Evolutionary conservation across 2,329 filamentous ascomycete species (phyloP).

Genomic region (Fonsecaea nubica): DNA sequence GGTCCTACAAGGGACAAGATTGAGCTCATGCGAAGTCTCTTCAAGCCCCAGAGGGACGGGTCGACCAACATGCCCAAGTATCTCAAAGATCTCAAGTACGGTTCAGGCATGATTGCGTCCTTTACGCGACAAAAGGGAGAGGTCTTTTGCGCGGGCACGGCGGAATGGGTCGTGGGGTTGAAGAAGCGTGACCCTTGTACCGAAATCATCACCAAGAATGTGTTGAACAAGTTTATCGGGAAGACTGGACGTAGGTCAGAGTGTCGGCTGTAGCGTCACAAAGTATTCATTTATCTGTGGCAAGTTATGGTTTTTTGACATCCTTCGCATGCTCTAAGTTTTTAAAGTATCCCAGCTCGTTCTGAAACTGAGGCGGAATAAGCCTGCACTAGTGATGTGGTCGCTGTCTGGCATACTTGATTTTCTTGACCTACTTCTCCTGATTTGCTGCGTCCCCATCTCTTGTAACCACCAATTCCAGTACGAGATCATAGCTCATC

Average conservation of each 20-base stretch:
- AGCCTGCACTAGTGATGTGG: no score
- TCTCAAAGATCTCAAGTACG: conserved; percentile 2
- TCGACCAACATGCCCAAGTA: neutral
- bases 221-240: conserved; percentile 2
- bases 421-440: neutral
- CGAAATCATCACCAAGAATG: conserved; percentile 11
- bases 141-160: conserved; percentile 8
- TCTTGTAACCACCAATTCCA: neutral
- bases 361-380: no score
- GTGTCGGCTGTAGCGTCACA: neutral
- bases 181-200: conserved; percentile 11
- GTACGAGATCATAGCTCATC: neutral
- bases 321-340: no score
- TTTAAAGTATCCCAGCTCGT: no score
- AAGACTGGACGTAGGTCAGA: neutral
- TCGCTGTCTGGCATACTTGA: no score
- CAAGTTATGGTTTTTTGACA: no score
- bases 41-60: neutral
- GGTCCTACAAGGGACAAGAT: neutral
- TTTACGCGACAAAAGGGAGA: neutral
- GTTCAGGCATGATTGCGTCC: conserved; percentile 4
- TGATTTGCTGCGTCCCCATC: neutral
- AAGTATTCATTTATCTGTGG: no score
- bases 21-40: neutral
- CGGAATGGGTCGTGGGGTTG: conserved; percentile 11